phyloP scores from a whole-genome alignment of 2,329 filamentous ascomycete species.

The Colletotrichum cereale region DNA sequence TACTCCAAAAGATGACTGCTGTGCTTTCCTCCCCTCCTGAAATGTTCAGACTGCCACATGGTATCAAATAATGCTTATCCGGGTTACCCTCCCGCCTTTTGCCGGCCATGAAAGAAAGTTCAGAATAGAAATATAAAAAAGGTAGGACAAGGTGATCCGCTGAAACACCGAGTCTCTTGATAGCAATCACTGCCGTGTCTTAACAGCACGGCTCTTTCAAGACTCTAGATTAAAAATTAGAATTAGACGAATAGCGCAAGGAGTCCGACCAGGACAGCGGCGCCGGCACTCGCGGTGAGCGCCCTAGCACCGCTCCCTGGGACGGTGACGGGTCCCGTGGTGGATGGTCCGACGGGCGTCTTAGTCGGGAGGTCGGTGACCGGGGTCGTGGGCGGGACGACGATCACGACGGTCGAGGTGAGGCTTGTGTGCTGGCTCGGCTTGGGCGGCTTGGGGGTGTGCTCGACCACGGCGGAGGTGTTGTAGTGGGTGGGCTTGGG shows the following conservation, averaged over 20 bases:
- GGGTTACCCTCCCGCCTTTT: conserved; percentile 12
- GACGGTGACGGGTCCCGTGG: conserved; percentile 41
- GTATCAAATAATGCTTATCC: conserved; percentile 21
- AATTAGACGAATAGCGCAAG: conserved; percentile 48
- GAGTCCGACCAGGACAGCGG: conserved; percentile 54
- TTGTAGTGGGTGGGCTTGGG: conserved; percentile 38
- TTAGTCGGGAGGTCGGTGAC: conserved; percentile 12
- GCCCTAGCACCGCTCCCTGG: conserved; percentile 54
- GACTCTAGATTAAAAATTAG: not conserved
- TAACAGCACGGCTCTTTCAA: not conserved
- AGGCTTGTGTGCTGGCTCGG: conserved; percentile 26
- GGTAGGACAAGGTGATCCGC: not conserved
- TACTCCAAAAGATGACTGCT: not conserved
- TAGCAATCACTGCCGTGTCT: not conserved
- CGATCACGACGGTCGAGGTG: conserved; percentile 31
- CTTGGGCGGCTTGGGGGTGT: conserved; percentile 29
- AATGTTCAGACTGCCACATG: conserved; percentile 21
- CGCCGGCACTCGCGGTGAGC: conserved; percentile 51
- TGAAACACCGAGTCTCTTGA: not conserved
- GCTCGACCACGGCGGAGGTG: conserved; percentile 35
- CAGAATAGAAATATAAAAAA: conserved; percentile 16
- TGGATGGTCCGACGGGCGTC: conserved; percentile 22
- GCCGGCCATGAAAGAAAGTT: conserved; percentile 37
- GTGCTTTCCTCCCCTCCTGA: not conserved
- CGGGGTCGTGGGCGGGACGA: conserved; percentile 15